Base-by-base conservation (phyloP, 345 rosid genomes). In the Mangifera indica region DNA sequence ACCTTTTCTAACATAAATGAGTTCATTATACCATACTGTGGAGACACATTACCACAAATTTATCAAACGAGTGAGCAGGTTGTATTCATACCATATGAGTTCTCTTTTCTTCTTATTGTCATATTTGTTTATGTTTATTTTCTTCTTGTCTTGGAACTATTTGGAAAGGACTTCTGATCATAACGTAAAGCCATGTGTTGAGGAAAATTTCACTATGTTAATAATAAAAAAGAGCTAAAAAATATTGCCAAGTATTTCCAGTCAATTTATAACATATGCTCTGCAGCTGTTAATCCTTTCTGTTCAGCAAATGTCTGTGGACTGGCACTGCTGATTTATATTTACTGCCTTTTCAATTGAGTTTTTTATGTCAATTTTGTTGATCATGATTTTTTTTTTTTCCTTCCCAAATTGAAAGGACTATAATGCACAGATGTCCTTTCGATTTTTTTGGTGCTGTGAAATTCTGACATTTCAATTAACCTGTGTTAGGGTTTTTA, bases 181-280 rank as follows among this genome's bases (percentile, higher is more conserved):
- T 8, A 45, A 7, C 48, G 26, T 58, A 17, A 29, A 58, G 44
- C 25, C 11, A 64, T 59, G 24, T 12, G 25, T 44, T 18, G 40
- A 42, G 10, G 45, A 40, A 57, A 54, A 4, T 69, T 57, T 70
- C 13, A 57, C 32, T 56, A 10, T 57, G 63, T 69, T 57, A 10
- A 59, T 24, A 45, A 13, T 34, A 26, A 6, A 53, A 12, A 59
- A 58, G 24, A 21, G 11, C 25, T 59, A 0, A 45, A 46, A 45
- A 25, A 57, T 5, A 3, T 21, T 42, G 57, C 26, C 13, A n/a
- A 7, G 2, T 6, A 12, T 17, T 62, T 20, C 17, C 18, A 20
- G 5, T 62, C 17, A 62, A 42, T 20, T 42, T 63, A 20, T 63
- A 42, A 15, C 32, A 44, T 37, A 44, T 24, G 17, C 13, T 25